Conservation (phyloP, 2,329 filamentous ascomycete genomes). For the Hypoxylon rubiginosum region DNA sequence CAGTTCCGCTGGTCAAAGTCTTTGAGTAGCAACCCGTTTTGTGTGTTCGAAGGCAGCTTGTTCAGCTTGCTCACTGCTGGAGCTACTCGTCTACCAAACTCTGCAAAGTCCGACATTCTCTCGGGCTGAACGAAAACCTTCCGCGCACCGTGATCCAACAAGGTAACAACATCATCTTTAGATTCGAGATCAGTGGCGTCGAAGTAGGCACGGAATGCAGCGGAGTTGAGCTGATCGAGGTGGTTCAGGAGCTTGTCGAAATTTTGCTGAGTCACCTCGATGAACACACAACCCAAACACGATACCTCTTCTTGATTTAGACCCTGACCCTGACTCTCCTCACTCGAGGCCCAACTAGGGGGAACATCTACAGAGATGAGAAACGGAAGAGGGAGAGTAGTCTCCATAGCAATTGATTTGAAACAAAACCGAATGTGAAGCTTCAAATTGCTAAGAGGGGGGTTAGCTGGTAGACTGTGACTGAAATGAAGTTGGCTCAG, state of each 20-base stretch:
- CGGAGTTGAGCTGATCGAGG: constrained; percentile 61
- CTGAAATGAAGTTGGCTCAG: background rate
- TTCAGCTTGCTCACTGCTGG: constrained; percentile 64
- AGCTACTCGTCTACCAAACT: constrained; percentile 69
- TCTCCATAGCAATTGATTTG: constrained; percentile 65
- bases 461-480: background rate
- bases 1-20: constrained; percentile 62
- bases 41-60: constrained; percentile 59
- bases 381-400: constrained; percentile 73
- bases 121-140: constrained; percentile 84
- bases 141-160: constrained; percentile 87
- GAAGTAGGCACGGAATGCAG: constrained; percentile 75
- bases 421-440: constrained; percentile 14
- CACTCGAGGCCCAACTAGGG: constrained; percentile 61
- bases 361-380: constrained; percentile 69
- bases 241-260: constrained; percentile 61
- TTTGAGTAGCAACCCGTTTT: constrained; percentile 67
- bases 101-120: constrained; percentile 71
- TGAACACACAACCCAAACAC: constrained; percentile 70
- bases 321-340: constrained; percentile 56
- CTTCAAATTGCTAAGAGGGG: constrained; percentile 5
- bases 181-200: constrained; percentile 79
- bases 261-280: constrained; percentile 61
- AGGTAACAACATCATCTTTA: constrained; percentile 79
- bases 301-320: constrained; percentile 70